Evolutionary conservation across 202 grass and related monocot genomes (phyloP), one percentile per base, ranked within the genome.

Genomic region (Brachypodium distachyon): DNA sequence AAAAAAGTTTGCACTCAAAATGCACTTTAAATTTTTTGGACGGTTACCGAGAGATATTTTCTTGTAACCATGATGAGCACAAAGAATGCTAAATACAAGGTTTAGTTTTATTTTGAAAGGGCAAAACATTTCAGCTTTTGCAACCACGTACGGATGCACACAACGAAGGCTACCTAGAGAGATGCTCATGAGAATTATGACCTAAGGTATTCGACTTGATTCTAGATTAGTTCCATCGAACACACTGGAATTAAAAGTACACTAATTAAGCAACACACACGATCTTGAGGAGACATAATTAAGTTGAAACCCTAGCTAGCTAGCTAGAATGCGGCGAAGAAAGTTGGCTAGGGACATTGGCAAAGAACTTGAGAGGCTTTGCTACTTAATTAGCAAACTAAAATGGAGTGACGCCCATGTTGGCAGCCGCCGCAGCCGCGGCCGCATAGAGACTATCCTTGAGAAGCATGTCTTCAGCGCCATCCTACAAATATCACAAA

Each of bases 371-470:
- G 36, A 12, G 12, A 17, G 34, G 46, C 37, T 62, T n/a, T 68
- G 52, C 44, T 9, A 37, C 5, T 23, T 49, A 37, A 8, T 23
- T 49, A 29, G 28, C 41, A 43, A 47, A 53, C 75, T 92, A 96
- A 82, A 95, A 95, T 17, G 92, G 96, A 63, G 87, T 85, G 61
- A 92, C 81, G 17, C 96, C 89, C 92, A 90, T 93, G 76, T 96
- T 96, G 52, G 91, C 91, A 1, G 86, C 86, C 0, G 74, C 81
- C 0, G 73, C 63, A 2, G 88, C 77, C 0, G 90, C 81, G 2
- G 90, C 86, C 4, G 91, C 89, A 56, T 95, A 98, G 74, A 98
- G 86, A 37, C 89, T 81, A 51, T 99, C 96, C 81, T 99, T 99
- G 49, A 90, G 82, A 76, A 99, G 87, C 87, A 83, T 91, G 39